Conservation (phyloP, 768 basidiomycete species). For the Tylopilus plumbeoviolaceoides region DNA sequence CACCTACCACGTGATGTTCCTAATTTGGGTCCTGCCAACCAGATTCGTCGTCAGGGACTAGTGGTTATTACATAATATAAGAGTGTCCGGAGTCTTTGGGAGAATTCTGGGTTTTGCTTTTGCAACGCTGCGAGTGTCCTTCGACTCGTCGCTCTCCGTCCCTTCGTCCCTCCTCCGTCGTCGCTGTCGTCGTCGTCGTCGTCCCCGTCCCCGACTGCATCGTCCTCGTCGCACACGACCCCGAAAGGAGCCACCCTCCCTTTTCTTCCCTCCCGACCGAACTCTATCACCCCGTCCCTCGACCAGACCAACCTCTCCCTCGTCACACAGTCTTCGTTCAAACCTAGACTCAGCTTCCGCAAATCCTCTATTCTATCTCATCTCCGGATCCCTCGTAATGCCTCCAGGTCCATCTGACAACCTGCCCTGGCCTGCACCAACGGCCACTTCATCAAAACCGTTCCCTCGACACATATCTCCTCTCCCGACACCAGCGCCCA, state of each 20-base stretch:
- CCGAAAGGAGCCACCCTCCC: constrained; percentile 14
- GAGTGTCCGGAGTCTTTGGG: constrained; percentile 30
- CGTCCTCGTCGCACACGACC: constrained; percentile 24
- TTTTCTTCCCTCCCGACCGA: constrained; percentile 22
- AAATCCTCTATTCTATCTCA: constrained; percentile 21
- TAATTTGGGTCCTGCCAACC: background rate
- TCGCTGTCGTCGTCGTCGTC: constrained; percentile 17
- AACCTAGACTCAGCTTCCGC: constrained; percentile 16
- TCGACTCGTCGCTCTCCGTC: constrained; percentile 29
- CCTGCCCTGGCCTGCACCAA: constrained; percentile 45
- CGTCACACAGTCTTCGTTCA: constrained; percentile 23
- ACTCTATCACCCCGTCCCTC: constrained; percentile 19
- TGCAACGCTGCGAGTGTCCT: constrained; percentile 32
- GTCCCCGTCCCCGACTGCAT: constrained; percentile 16
- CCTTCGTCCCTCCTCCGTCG: constrained; percentile 21
- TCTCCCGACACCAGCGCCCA: constrained; percentile 3
- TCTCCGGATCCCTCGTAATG: constrained; percentile 34
- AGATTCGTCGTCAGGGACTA: no score
- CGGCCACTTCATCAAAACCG: constrained; percentile 30
- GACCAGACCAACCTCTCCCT: constrained; percentile 13
- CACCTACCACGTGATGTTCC: background rate
- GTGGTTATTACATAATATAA: constrained; percentile 13
- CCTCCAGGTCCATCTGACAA: constrained; percentile 29
- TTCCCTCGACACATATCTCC: constrained; percentile 31
- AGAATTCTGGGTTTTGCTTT: constrained; percentile 32